A percentile compares a stretch with the other conserved stretches of the same genome.
phyloP scores from a whole-genome alignment of 1,284 basidiomycete species.

The Heterobasidion annosum region DNA sequence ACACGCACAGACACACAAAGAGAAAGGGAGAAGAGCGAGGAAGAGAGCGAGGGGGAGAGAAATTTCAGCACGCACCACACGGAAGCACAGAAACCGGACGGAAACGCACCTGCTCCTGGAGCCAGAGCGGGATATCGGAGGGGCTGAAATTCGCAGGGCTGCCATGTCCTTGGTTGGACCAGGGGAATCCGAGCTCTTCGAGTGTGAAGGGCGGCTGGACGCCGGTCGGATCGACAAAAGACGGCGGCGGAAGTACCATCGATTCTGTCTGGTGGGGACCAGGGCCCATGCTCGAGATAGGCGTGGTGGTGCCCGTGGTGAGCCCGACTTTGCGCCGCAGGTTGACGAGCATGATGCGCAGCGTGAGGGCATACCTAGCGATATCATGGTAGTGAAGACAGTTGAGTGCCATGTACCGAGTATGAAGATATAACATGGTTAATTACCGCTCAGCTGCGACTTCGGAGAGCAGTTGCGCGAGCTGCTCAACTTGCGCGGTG shows the following conservation, averaged over 20 bases:
- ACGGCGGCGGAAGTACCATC: constrained; percentile 44
- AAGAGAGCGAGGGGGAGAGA: neutral
- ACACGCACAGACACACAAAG: neutral
- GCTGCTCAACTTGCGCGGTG: constrained; percentile 73
- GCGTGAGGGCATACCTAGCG: constrained; percentile 75
- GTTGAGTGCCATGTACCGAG: neutral
- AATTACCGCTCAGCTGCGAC: constrained; percentile 78
- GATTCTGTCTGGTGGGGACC: constrained; percentile 11
- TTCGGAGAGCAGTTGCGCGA: constrained; percentile 74
- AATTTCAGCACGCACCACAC: neutral
- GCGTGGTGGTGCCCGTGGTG: constrained; percentile 39
- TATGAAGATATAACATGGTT: neutral
- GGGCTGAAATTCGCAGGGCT: constrained; percentile 53
- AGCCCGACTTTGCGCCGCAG: constrained; percentile 80
- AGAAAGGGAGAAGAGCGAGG: neutral
- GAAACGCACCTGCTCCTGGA: constrained; percentile 64
- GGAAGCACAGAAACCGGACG: constrained; percentile 4
- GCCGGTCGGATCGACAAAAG: constrained; percentile 36
- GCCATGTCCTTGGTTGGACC: constrained; percentile 58
- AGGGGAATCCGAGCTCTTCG: constrained; percentile 75
- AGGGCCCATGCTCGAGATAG: constrained; percentile 22
- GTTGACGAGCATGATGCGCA: constrained; percentile 86
- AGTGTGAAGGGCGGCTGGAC: constrained; percentile 57
- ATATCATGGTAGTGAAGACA: neutral
- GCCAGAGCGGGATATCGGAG: constrained; percentile 70